These are phyloP conservation scores for Yamadazyma triangularis DNA, from an alignment of 1,139 yeast genomes.

Conservation along the genomic window DNA sequence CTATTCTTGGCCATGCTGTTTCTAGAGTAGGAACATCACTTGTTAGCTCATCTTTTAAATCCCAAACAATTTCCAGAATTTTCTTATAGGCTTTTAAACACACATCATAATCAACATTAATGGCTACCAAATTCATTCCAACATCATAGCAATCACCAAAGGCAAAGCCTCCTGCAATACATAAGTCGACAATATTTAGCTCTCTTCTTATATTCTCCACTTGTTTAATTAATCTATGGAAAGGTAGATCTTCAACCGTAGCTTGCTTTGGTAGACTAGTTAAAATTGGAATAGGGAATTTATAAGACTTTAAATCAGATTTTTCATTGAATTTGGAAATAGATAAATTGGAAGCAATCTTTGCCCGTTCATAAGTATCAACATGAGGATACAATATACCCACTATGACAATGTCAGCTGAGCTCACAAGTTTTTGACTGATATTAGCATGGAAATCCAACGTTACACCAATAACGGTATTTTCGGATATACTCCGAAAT, in stretches of 20 bases:
- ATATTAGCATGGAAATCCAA: slow-evolving; percentile 8
- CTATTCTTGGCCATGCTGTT: slow-evolving; percentile 3
- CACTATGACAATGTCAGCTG: slow-evolving; percentile 4
- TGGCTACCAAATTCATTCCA: slow-evolving; percentile 6
- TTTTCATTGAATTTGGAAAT: background rate
- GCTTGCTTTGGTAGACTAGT: slow-evolving; percentile 6
- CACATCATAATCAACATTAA: slow-evolving; percentile 1
- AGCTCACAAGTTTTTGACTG: slow-evolving; percentile 3
- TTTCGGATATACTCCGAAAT: slow-evolving; percentile 2
- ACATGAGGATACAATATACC: slow-evolving; percentile 8
- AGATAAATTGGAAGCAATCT: slow-evolving; percentile 2
- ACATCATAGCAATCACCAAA: slow-evolving; percentile 8
- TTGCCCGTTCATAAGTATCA: slow-evolving; percentile 5
- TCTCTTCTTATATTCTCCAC: slow-evolving; percentile 3
- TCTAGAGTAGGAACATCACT: slow-evolving; percentile 3
- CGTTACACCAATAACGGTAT: slow-evolving; percentile 6
- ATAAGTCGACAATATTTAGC: slow-evolving; percentile 2
- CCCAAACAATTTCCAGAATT: slow-evolving; percentile 5
- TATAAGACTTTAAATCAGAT: slow-evolving; percentile 1
- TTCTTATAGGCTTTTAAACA: slow-evolving; percentile 6
- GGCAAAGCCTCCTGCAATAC: slow-evolving; percentile 7
- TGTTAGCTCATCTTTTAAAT: slow-evolving; percentile 3
- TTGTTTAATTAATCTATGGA: slow-evolving; percentile 1
- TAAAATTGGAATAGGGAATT: slow-evolving; percentile 4
- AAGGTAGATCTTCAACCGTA: slow-evolving; percentile 5